Conservation (phyloP, 352 stramenopile species). For the Globisporangium radiosum region DNA sequence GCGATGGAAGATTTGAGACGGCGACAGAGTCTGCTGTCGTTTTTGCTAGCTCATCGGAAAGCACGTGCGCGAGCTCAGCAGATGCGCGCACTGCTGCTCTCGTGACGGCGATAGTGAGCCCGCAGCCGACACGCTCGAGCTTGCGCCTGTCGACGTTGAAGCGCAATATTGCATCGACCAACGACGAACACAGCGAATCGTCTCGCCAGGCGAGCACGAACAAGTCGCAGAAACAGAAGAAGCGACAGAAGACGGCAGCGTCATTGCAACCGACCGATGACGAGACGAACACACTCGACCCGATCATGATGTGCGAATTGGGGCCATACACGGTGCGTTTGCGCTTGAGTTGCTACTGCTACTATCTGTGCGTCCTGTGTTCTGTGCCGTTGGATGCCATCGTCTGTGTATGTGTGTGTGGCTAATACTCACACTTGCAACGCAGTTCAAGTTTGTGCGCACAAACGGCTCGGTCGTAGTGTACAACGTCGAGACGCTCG, state of each 20-base stretch:
- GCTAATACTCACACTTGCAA: neutral
- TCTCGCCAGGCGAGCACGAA: slow-evolving; percentile 6
- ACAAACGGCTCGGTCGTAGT: slow-evolving; percentile 77
- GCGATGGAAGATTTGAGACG: neutral
- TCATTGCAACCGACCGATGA: slow-evolving; percentile 4
- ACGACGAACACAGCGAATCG: slow-evolving; percentile 16
- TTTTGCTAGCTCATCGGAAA: neutral
- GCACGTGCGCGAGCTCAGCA: neutral
- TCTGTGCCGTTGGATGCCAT: neutral
- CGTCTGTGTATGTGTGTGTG: too few species aligned
- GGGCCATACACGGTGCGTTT: slow-evolving; percentile 60
- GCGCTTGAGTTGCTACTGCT: neutral
- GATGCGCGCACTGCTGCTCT: neutral
- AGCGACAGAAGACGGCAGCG: slow-evolving; percentile 23
- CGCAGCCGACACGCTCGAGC: slow-evolving; percentile 40
- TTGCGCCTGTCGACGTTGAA: slow-evolving; percentile 53
- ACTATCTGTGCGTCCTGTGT: neutral
- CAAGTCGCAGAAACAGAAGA: slow-evolving; percentile 27
- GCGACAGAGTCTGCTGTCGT: neutral
- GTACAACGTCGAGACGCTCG: slow-evolving; percentile 84
- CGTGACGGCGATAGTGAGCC: neutral
- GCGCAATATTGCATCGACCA: slow-evolving; percentile 28
- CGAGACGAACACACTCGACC: slow-evolving; percentile 70
- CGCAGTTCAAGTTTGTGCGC: slow-evolving; percentile 77
- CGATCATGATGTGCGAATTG: slow-evolving; percentile 83